A percentile compares a stretch with the other conserved stretches of the same genome.
Conservation (phyloP, 306 rosid species). For the Hippophae rhamnoides region DNA sequence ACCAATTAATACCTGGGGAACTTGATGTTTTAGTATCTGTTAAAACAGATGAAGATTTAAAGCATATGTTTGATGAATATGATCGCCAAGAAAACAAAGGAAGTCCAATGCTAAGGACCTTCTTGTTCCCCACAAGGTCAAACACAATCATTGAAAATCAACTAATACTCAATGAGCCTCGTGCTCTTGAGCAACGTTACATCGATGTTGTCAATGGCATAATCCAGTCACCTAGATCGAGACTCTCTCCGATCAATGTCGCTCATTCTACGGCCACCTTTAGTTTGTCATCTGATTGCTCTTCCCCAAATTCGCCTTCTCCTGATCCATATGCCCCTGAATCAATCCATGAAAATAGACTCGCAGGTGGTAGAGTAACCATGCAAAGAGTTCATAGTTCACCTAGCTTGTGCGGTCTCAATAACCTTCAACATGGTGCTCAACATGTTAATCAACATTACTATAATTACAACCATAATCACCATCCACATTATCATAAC, state of each 20-base stretch:
- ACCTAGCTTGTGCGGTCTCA: constrained; percentile 39
- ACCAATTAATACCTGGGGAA: constrained; percentile 52
- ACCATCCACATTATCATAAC: constrained; percentile 10
- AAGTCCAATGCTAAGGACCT: constrained; percentile 44
- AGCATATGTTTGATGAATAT: constrained; percentile 67
- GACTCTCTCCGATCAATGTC: constrained; percentile 5
- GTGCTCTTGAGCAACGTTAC: constrained; percentile 49
- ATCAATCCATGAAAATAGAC: constrained; percentile 8
- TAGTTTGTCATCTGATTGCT: constrained; percentile 36
- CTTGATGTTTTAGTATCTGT: constrained; percentile 62
- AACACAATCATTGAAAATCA: constrained; percentile 23
- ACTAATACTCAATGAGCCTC: constrained; percentile 24
- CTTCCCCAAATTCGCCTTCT: constrained; percentile 62
- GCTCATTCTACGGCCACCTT: constrained; percentile 11
- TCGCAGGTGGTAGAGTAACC: neutral
- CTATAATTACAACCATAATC: constrained; percentile 10
- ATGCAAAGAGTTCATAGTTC: constrained; percentile 62
- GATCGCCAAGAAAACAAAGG: constrained; percentile 41
- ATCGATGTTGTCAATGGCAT: constrained; percentile 70
- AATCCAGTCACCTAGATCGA: constrained; percentile 15
- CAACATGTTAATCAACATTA: constrained; percentile 16
- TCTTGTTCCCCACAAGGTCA: constrained; percentile 46
- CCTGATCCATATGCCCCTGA: constrained; percentile 38
- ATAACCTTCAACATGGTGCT: constrained; percentile 14
- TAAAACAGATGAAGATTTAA: constrained; percentile 51